Base-by-base conservation (phyloP, 768 basidiomycete species). In the Boletus speciosus region DNA sequence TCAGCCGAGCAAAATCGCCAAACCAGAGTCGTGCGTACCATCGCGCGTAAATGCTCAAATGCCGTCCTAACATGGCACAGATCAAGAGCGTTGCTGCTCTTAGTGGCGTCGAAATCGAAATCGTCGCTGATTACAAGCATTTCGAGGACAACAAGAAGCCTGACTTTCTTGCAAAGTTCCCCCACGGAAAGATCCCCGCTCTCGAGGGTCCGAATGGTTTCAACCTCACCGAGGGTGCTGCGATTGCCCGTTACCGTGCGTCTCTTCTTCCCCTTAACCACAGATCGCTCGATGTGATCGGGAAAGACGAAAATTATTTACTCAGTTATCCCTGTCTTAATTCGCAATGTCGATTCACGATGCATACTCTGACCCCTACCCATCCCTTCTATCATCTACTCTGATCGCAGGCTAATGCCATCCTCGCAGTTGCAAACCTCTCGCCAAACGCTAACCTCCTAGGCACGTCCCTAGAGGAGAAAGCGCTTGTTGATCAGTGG, bases 231-330 rank as follows among this genome's bases (percentile, higher is more conserved):
- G 96, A 96, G 77, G 78, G 81, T 51, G 67, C 74, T 51, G 83
- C 93, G 45, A 93, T 98, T 71, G 88, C 92, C 43, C 85, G 84
- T 53, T 94, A 96, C 74, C 63, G 96, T 98, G 74, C 83, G 93
- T 86, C 61, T 21, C 25, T 44, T 47, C 38, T 43, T 50, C 25
- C 19, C 44, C 41, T 44, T 54, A 21, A 29, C 43, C 60, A 25
- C 39, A 47, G 53, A 59, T 61, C 52, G 32, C 44, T 52, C 47
- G 39, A 44, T 31, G 57, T 46, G 54, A 59, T 61, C 48, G 21
- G 44, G 58, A 61, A 61, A 46, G 69, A 67, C 57, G 68, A 71
- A 39, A 66, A 10, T 25, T 32, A 47, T 49, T 31, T 47, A 46
- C 69, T 76, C 80, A 85, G 81, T 85, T 84, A 84, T 84, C 79